These are phyloP conservation scores for Phaeophleospora eucalypticola DNA, from an alignment of 2,329 filamentous ascomycete species.

Conservation along the genomic window DNA sequence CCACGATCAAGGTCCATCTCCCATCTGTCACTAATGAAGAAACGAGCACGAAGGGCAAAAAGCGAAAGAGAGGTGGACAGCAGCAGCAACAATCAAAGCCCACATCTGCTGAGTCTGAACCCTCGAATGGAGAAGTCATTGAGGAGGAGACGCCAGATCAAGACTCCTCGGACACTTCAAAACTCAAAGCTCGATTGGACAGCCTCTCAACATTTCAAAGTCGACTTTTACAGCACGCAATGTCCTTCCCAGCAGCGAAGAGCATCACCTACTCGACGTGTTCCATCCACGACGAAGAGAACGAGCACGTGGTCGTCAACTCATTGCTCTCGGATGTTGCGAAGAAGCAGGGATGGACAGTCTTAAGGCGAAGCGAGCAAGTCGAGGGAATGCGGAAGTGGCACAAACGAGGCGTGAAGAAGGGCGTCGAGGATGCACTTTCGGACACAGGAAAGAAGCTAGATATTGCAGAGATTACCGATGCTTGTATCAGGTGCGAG, in stretches of 20 bases:
- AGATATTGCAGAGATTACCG: conserved; percentile 46
- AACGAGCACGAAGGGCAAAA: conserved; percentile 22
- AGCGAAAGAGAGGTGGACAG: conserved; percentile 28
- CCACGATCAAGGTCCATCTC: conserved; percentile 60
- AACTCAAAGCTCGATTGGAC: conserved; percentile 60
- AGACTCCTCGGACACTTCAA: conserved; percentile 44
- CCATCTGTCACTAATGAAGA: conserved; percentile 34
- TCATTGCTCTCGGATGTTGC: conserved; percentile 68
- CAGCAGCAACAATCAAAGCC: conserved; percentile 5
- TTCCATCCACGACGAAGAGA: conserved; percentile 81
- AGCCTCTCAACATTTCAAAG: conserved; percentile 80
- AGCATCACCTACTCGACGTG: conserved; percentile 92
- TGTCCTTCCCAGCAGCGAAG: conserved; percentile 69
- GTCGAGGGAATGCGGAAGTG: conserved; percentile 71
- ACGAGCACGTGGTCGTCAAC: conserved; percentile 75
- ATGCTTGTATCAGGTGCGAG: conserved; percentile 76
- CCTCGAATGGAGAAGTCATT: conserved; percentile 9
- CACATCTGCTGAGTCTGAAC: conserved; percentile 6
- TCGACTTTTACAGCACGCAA: conserved; percentile 75
- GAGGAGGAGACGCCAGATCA: conserved; percentile 29
- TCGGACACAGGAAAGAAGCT: conserved; percentile 5
- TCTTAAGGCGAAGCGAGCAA: conserved; percentile 69
- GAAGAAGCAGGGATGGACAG: conserved; percentile 65
- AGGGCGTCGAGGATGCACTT: conserved; percentile 36
- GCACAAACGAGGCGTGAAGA: conserved; percentile 53